Evolutionary conservation across 768 basidiomycete genomes (phyloP), one percentile per base, ranked within the genome.

Genomic region (Pluteus cervinus): DNA sequence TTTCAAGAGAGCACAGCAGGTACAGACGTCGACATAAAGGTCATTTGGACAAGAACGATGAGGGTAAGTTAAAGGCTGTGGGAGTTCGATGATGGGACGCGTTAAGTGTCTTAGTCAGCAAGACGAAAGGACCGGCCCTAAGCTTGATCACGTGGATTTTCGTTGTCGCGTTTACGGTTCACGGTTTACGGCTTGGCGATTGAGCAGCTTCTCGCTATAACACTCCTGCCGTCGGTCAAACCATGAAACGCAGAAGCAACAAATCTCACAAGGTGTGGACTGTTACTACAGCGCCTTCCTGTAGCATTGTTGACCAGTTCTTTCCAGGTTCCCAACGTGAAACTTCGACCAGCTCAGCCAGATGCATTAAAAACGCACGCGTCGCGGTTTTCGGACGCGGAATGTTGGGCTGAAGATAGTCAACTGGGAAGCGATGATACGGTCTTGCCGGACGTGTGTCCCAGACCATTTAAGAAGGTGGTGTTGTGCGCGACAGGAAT

Each of bases 401-500:
- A 60, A 26, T 68, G 56, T 42, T 60, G 56, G 62, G 72, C 60
- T 37, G 62, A 61, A 38, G 73, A 79, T 44, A 75, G 66, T 3
- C 78, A 77, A 46, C 38, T 56, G 2, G 66, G 58, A 33, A 73
- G 65, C 40, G 64, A 69, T 44, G 68, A 73, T 41, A 58, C 69
- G 20, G 58, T 61, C 11, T 54, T 66, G 30, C 53, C 60, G 5
- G 78, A 75, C 48, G 55, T 57, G 4, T 71, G 76, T 60, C 82
- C 82, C 14, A 63, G 82, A 25, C 86, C 86, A 0, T 80, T 91
- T 49, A 75, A 62, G 36, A 72, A 73, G 1, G 61, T 83, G 14
- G 62, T 77, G 1, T 45, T 91, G 2, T 88, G 82, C 55, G 85
- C 83, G 24, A 88, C 87, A 0, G 86, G 87, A 5, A 66, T 81